Conservation (phyloP, 257 asterid species). For the Nicotiana tomentosiformis region DNA sequence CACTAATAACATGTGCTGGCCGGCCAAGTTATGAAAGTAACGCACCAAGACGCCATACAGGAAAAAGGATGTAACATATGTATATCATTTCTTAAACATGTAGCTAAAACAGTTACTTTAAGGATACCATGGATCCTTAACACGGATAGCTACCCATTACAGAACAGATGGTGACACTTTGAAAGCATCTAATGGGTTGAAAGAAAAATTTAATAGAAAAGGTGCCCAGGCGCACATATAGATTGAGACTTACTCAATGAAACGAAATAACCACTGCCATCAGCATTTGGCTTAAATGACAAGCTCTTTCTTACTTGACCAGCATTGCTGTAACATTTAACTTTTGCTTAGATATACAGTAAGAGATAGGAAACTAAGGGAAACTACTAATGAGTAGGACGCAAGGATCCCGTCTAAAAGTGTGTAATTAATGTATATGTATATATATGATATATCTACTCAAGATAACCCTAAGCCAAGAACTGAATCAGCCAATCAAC, state of each 20-base stretch:
- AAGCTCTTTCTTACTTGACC: slow-evolving; percentile 89
- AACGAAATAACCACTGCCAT: slow-evolving; percentile 73
- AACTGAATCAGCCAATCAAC: slow-evolving; percentile 31
- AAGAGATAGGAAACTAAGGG: neutral
- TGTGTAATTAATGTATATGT: neutral
- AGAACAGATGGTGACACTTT: neutral
- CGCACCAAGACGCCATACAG: neutral
- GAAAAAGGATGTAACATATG: neutral
- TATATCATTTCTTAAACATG: neutral
- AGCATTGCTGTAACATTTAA: slow-evolving; percentile 51
- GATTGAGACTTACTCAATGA: slow-evolving; percentile 56
- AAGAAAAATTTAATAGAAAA: neutral
- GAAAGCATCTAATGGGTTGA: neutral
- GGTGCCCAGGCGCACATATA: neutral
- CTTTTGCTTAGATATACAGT: neutral
- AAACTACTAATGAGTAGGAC: neutral
- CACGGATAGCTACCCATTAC: neutral
- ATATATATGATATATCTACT: neutral
- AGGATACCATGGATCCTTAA: neutral
- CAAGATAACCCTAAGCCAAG: neutral
- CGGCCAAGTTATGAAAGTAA: neutral
- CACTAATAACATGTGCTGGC: neutral
- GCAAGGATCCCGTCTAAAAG: neutral
- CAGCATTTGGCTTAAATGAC: slow-evolving; percentile 67
- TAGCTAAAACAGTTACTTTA: neutral